Base-by-base conservation (phyloP, 2,329 filamentous ascomycete species). In the Esteya vermicola region DNA sequence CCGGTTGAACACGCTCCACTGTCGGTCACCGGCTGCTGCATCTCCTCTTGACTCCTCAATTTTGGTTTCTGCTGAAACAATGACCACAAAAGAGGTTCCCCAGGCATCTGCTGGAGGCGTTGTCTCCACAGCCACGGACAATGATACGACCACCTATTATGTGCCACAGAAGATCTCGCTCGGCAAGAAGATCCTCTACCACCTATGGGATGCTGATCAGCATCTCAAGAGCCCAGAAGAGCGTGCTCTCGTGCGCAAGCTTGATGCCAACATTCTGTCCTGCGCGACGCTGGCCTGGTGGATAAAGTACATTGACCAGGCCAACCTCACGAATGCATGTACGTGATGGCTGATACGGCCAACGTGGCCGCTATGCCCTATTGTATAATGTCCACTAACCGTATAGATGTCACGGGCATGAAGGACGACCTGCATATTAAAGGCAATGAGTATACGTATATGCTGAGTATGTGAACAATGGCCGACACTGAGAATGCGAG, bases 271-370 rank as follows among this genome's bases (percentile, higher is more conserved):
- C 9, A 52, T 54, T 36, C 42, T 52, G 16, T 45, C 32, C 21
- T 43, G 47, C 37, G 42, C 40, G 28, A 50, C 46, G 27, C 30
- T 52, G 2, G 48, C 47, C 22, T 52, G 49, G 40, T 51, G 49
- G 28, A 41, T 51, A 23, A 53, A 55, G 42, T 51, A 51, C 35
- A 43, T 55, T 12, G 53, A 55, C 35, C 51, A 54, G 41, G 41
- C 38, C 8, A 52, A 52, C 37, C 33, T 53, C 1, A 43, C 47
- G 28, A 48, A 51, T 36, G 47, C 48, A 21, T 52, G 19, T 21
- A 5, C 6, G 10, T 34, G 4, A 26, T 26, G n/a, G n/a, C 13
- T 26, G 25, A 13, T 26, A 8, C 13, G 25, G 25, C 8, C 25
- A 8, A 13, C 13, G 7, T 22, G 18, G 19, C 33, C 26, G 13